Evolutionary conservation across 805 yeast genomes (phyloP).

Genomic region (Candida jianshihensis): DNA sequence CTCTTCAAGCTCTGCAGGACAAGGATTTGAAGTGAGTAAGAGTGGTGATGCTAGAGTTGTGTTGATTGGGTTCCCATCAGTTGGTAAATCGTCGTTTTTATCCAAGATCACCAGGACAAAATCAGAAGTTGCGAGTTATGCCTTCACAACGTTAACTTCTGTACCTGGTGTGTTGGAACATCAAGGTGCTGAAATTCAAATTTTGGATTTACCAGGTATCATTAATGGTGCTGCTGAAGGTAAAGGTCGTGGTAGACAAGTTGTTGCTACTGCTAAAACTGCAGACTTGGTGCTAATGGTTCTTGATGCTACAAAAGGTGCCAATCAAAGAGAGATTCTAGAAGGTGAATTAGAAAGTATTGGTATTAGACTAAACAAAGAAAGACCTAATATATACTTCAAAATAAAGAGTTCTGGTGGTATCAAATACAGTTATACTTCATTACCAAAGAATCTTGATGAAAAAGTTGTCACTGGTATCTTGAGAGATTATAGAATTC

Average conservation of each 20-base stretch:
- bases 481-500: constrained; percentile 80
- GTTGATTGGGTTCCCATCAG: constrained; percentile 94
- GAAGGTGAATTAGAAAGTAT: constrained; percentile 89
- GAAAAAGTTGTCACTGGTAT: constrained; percentile 74
- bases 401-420: constrained; percentile 88
- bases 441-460: constrained; percentile 76
- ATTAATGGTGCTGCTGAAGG: constrained; percentile 96
- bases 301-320: constrained; percentile 90
- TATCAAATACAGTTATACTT: constrained; percentile 69
- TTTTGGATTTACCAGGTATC: constrained; percentile 96
- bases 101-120: constrained; percentile 88
- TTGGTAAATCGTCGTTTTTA: constrained; percentile 88
- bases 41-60: constrained; percentile 96
- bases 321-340: constrained; percentile 78
- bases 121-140: constrained; percentile 91
- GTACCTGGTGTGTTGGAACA: constrained; percentile 95
- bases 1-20: constrained; percentile 57
- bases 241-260: constrained; percentile 96
- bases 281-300: constrained; percentile 92
- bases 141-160: constrained; percentile 92
- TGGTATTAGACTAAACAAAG: constrained; percentile 83
- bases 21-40: constrained; percentile 90
- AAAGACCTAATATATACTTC: constrained; percentile 69
- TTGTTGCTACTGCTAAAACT: constrained; percentile 91
- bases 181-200: constrained; percentile 94